Conservation (phyloP, 2,329 filamentous ascomycete species). For the Trichoderma citrinoviride region DNA sequence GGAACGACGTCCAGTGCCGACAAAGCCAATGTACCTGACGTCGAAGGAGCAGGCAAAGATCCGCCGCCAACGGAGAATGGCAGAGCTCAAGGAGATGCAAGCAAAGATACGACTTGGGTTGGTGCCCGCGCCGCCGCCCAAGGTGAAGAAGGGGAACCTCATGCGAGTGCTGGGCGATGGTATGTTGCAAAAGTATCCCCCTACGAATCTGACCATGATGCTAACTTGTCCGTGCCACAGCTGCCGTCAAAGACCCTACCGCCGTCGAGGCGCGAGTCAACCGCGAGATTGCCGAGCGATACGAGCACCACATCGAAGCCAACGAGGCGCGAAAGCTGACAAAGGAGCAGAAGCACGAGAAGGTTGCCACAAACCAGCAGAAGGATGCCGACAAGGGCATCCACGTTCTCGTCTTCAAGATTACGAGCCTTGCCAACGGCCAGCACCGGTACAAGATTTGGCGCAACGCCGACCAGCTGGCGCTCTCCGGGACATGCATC, state of each 20-base stretch:
- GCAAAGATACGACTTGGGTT: conserved; percentile 92
- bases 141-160: conserved; percentile 95
- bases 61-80: conserved; percentile 84
- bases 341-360: conserved; percentile 83
- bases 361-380: conserved; percentile 77
- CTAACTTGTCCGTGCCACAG: conserved; percentile 29
- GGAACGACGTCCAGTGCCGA: conserved; percentile 72
- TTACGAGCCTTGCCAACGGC: conserved; percentile 85
- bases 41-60: conserved; percentile 87
- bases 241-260: conserved; percentile 87
- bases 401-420: conserved; percentile 81
- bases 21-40: conserved; percentile 92
- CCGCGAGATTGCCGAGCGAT: conserved; percentile 83
- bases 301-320: conserved; percentile 68
- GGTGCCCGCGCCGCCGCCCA: conserved; percentile 85
- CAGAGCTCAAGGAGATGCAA: conserved; percentile 91
- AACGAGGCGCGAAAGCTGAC: conserved; percentile 87
- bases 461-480: conserved; percentile 86
- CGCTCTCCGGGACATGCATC: conserved; percentile 84
- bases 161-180: conserved; percentile 91
- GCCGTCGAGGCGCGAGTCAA: conserved; percentile 95
- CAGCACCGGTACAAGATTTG: conserved; percentile 91
- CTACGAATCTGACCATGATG: not conserved
- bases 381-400: conserved; percentile 86
- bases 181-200: conserved; percentile 41